phyloP scores from a whole-genome alignment of 73 alveolate genomes.

The Symbiodinium pilosum region DNA sequence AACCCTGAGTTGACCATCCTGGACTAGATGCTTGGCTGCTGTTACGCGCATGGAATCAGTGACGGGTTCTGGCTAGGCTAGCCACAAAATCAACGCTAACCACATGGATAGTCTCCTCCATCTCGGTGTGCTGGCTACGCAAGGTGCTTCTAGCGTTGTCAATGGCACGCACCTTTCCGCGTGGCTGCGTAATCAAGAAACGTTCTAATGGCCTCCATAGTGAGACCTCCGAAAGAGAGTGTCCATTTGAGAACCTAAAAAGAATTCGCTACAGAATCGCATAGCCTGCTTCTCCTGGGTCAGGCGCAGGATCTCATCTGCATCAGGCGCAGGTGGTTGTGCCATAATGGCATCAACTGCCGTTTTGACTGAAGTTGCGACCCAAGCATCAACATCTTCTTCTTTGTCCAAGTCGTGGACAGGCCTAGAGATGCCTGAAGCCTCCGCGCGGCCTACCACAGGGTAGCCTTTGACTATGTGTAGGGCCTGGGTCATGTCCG shows the following conservation, averaged over 20 bases:
- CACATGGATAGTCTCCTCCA: constrained; percentile 17
- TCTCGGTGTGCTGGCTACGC: background rate
- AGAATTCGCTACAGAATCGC: background rate
- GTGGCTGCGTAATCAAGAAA: background rate
- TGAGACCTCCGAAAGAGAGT: background rate
- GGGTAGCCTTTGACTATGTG: background rate
- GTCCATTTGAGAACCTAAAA: background rate
- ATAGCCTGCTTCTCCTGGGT: background rate
- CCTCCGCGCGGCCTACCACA: background rate
- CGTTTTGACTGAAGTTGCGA: background rate
- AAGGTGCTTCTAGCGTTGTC: background rate
- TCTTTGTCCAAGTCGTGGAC: background rate
- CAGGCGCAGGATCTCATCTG: background rate
- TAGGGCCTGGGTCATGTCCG: background rate
- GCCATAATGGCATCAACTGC: background rate
- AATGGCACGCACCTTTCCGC: background rate
- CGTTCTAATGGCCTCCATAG: constrained; percentile 45
- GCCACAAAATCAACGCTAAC: constrained; percentile 3
- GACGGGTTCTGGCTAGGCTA: background rate
- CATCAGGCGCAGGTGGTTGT: background rate
- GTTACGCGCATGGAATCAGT: background rate
- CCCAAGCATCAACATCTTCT: background rate
- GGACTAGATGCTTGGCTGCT: too few species aligned
- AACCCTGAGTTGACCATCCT: too few species aligned
- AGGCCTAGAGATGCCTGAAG: background rate